Percentiles rank a stretch among this genome's conserved stretches.
Conservation (phyloP, 1,284 basidiomycete genomes). For the Heimioporus retisporus region DNA sequence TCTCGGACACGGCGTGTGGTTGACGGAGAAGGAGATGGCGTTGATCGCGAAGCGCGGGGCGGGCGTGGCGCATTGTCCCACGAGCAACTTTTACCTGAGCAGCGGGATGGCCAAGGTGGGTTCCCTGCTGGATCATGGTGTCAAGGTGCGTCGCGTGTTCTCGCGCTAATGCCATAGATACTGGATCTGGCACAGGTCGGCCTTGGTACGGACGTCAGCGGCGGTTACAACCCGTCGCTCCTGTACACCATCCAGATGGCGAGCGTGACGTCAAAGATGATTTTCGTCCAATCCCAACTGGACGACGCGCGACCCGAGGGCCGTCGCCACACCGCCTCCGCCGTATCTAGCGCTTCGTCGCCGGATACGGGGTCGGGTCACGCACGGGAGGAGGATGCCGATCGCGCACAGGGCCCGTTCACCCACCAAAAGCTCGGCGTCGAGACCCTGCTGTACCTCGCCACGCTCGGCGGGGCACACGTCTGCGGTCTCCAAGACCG, state of each 20-base stretch:
- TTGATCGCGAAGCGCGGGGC: constrained; percentile 74
- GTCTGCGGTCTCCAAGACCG: constrained; percentile 78
- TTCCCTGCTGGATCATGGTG: constrained; percentile 82
- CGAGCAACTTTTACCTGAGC: constrained; percentile 90
- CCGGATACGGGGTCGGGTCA: constrained; percentile 12
- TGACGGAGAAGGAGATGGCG: constrained; percentile 77
- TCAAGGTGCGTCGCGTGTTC: constrained; percentile 69
- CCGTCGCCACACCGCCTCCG: background rate
- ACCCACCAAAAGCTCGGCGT: constrained; percentile 73
- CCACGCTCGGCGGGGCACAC: constrained; percentile 91
- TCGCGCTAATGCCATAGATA: too few relatives aligned
- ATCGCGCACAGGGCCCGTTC: constrained; percentile 47
- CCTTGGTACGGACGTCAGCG: constrained; percentile 91
- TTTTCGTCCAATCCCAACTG: constrained; percentile 54
- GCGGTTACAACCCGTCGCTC: constrained; percentile 87
- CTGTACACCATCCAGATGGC: constrained; percentile 85
- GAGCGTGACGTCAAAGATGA: constrained; percentile 83
- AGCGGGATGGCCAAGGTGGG: constrained; percentile 89
- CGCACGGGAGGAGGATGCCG: too few relatives aligned
- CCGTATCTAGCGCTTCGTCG: background rate
- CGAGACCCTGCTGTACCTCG: constrained; percentile 86
- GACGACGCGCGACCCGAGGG: constrained; percentile 22
- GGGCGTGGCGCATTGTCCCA: constrained; percentile 94
- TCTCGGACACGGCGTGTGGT: constrained; percentile 88
- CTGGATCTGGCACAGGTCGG: constrained; percentile 65